Conservation (phyloP, 352 stramenopile species). For the Poterioochromonas sp. region DNA sequence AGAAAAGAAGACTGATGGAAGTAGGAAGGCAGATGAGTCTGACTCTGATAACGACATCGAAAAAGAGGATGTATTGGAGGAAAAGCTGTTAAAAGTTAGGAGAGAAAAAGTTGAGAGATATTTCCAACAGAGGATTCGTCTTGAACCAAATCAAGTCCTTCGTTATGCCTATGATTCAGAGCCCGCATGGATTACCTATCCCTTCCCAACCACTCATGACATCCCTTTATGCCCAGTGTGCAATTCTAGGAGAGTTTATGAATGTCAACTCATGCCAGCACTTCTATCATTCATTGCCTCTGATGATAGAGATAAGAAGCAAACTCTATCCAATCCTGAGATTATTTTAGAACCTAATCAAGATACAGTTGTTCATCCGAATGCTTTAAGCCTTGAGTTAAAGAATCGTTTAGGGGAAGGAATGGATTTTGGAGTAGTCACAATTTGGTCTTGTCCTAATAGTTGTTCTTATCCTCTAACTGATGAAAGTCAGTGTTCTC, state of each 20-base stretch:
- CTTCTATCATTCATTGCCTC: background rate
- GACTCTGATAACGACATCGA: no score
- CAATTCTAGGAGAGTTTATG: background rate
- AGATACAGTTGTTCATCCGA: background rate
- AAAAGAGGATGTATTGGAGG: no score
- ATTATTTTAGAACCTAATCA: background rate
- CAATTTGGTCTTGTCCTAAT: conserved; percentile 2
- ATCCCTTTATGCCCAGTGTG: background rate
- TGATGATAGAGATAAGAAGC: background rate
- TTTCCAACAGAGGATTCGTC: background rate
- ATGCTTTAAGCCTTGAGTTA: background rate
- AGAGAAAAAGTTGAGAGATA: background rate
- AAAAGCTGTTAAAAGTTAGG: no score
- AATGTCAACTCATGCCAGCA: conserved; percentile 22
- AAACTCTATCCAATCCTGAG: background rate
- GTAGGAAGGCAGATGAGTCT: no score
- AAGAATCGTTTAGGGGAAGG: background rate
- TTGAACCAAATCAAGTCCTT: background rate
- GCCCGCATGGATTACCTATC: background rate
- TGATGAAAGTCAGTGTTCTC: background rate
- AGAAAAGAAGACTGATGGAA: no score
- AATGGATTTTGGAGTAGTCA: conserved; percentile 13
- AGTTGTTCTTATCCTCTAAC: background rate
- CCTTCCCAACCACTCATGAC: background rate
- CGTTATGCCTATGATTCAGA: background rate